Evolutionary conservation across 2,329 filamentous ascomycete genomes (phyloP), one percentile per base, ranked within the genome.

Genomic region (Aspergillus jensenii): DNA sequence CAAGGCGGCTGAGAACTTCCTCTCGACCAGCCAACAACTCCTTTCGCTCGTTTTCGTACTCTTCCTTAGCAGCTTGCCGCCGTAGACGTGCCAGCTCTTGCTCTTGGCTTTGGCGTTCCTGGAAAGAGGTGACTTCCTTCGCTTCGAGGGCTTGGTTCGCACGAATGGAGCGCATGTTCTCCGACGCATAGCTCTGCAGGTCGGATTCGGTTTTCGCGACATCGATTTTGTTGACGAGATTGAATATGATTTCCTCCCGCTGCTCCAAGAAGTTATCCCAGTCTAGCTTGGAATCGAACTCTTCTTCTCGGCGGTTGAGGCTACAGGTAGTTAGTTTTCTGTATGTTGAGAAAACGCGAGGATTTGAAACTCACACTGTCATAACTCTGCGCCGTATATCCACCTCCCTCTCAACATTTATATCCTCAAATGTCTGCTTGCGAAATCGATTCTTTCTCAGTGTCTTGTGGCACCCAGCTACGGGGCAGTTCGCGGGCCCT

Each of bases 241-340:
- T 93, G 77, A 93, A 92, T 2, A 93, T 93, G 61, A 97, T 84
- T 64, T 89, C 87, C 79, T 99, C 95, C 40, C 96, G 91, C 70
- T 90, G 87, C 76, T 98, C 91, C 12, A 99, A 86, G 78, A 98
- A 97, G 74, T 97, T 88, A 77, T 99, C 97, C 80, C 88, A 99
- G 70, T 87, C 89, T 44, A 85, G 79, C 59, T 96, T 82, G 2
- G 85, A 87, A 74, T 96, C 90, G 68, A 99, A 99, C 73, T 99
- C 95, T 62, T 95, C 90, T 77, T 96, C 89, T 17, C 86, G 82
- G 68, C 91, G 89, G 78, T 98, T 97, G 75, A 98, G 93, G 9
- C 93, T 90, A 58, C 6, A 27, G n/a, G 21, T 49, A 31, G 27
- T 49, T 21, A 49, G 31, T 31, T 21, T 17, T 31, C 12, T 37